These are phyloP conservation scores for Mortierella sp. DNA, from an alignment of 371 early-diverging fungal genomes.

Conservation along the genomic window DNA sequence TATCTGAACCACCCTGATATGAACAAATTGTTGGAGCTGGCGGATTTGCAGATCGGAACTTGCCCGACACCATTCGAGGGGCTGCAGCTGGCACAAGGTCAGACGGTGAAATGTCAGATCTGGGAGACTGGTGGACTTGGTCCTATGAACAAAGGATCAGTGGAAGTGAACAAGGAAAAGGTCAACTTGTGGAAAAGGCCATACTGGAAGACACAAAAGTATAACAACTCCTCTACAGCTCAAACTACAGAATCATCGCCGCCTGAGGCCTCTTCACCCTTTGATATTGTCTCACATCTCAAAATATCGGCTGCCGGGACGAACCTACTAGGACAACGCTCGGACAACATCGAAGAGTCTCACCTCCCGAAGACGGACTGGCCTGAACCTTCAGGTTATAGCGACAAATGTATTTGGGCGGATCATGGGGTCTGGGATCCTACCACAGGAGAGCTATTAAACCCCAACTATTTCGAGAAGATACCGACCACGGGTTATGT, in stretches of 20 bases:
- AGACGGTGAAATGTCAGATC: conserved; percentile 62
- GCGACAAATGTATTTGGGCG: conserved; percentile 76
- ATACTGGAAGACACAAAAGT: conserved; percentile 32
- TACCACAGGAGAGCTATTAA: conserved; percentile 34
- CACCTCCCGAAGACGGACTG: conserved; percentile 62
- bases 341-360: conserved; percentile 49
- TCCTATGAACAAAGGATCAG: conserved; percentile 66
- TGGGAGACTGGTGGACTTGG: conserved; percentile 70
- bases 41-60: conserved; percentile 74
- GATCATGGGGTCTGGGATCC: conserved; percentile 82
- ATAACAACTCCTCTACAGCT: neutral
- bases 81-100: conserved; percentile 75
- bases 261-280: conserved; percentile 35
- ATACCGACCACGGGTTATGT: conserved; percentile 58
- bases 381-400: conserved; percentile 49
- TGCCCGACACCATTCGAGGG: conserved; percentile 80
- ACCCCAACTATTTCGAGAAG: conserved; percentile 71
- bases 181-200: conserved; percentile 60
- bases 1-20: conserved; percentile 77
- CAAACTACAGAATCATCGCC: neutral
- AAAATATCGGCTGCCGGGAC: conserved; percentile 60
- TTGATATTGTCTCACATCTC: conserved; percentile 75
- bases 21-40: conserved; percentile 67
- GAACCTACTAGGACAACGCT: neutral
- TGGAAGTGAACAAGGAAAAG: conserved; percentile 71